These are phyloP conservation scores for Pleurotus ostreatus DNA, from an alignment of 768 basidiomycete genomes.

Conservation along the genomic window DNA sequence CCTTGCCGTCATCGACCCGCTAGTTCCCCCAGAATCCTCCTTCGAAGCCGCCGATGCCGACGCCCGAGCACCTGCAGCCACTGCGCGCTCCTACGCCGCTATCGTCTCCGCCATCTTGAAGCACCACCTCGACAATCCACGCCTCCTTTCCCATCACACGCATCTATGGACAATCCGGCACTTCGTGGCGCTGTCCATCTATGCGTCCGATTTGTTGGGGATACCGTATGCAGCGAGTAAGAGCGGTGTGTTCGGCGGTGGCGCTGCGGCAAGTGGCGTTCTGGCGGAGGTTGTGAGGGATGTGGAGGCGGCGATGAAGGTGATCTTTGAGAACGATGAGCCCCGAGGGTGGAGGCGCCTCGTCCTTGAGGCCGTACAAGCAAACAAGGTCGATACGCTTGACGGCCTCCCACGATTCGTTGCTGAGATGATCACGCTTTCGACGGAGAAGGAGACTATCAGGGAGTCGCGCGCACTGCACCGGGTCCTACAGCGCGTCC, in stretches of 20 bases:
- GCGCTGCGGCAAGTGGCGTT: conserved; percentile 10
- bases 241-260: conserved; percentile 36
- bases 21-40: conserved; percentile 43
- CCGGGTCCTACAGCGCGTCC: conserved; percentile 52
- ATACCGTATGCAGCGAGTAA: conserved; percentile 42
- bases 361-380: conserved; percentile 3
- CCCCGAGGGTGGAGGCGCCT: conserved; percentile 8
- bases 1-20: conserved; percentile 55
- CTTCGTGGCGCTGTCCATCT: conserved; percentile 56
- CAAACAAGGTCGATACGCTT: neutral
- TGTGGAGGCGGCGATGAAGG: conserved; percentile 14
- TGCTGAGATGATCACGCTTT: conserved; percentile 24
- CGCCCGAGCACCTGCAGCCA: conserved; percentile 36
- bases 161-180: conserved; percentile 64
- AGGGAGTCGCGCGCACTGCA: conserved; percentile 59
- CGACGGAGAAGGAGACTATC: conserved; percentile 37
- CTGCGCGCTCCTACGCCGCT: conserved; percentile 65
- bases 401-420: conserved; percentile 22
- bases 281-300: conserved; percentile 25
- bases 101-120: conserved; percentile 51
- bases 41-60: conserved; percentile 12
- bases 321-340: neutral
- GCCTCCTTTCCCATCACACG: conserved; percentile 46
- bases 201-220: conserved; percentile 57
- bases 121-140: conserved; percentile 54